Percentiles rank a stretch among this genome's conserved stretches.
Evolutionary conservation across 371 early-diverging fungal genomes (phyloP).

Genomic region (Mortierella polycephala): DNA sequence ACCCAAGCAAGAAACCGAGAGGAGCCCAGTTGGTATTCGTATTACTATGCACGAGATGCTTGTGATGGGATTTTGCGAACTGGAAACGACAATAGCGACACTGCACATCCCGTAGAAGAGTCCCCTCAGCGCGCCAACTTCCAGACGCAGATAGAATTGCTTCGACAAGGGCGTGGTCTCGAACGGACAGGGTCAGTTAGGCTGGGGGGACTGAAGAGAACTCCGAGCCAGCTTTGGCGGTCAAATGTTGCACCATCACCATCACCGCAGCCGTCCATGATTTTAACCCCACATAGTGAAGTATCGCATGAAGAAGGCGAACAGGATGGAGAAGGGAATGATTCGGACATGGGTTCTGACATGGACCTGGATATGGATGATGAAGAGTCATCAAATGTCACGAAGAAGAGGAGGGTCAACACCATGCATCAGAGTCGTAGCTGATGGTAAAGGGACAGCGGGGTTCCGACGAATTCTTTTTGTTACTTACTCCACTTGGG

Average conservation of each 20-base stretch:
- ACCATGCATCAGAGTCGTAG: no score
- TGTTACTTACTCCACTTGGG: no score
- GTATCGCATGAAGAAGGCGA: neutral
- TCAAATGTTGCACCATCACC: neutral
- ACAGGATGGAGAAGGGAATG: neutral
- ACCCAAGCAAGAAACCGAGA: slow-evolving; percentile 10
- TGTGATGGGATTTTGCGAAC: slow-evolving; percentile 31
- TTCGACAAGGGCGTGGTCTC: neutral
- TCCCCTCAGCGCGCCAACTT: no score
- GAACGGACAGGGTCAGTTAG: slow-evolving; percentile 10
- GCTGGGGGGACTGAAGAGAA: slow-evolving; percentile 8
- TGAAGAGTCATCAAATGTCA: neutral
- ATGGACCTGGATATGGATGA: neutral
- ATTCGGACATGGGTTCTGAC: slow-evolving; percentile 4
- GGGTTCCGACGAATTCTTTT: no score
- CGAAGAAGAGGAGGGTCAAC: neutral
- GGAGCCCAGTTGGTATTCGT: slow-evolving; percentile 45
- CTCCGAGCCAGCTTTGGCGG: slow-evolving; percentile 24
- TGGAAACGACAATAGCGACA: neutral
- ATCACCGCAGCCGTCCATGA: neutral
- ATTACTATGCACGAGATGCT: slow-evolving; percentile 34
- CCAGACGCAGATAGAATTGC: neutral
- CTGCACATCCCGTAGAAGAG: no score
- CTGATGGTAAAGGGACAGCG: no score
- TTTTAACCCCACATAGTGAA: slow-evolving; percentile 5